These are phyloP conservation scores for Pestalotiopsis sp. DNA, from an alignment of 2,329 filamentous ascomycete genomes.

Conservation along the genomic window DNA sequence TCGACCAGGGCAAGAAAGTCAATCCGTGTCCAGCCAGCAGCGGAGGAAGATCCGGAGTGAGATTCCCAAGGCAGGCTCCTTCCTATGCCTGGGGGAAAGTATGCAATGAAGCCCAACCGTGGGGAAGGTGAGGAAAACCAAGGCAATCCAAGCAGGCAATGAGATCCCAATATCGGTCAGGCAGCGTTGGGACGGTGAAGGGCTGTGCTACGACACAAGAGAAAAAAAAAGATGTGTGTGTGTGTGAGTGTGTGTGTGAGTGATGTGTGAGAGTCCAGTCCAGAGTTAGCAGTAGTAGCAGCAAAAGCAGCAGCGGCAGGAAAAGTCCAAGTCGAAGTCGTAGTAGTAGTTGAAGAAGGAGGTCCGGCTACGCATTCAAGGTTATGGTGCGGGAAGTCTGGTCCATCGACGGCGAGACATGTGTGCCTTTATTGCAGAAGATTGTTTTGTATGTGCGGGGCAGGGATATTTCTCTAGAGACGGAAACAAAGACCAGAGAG, in stretches of 20 bases:
- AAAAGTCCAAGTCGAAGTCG: neutral
- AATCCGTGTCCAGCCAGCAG: conserved; percentile 24
- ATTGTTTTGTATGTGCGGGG: conserved; percentile 49
- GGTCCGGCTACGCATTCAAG: conserved; percentile 49
- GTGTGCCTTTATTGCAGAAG: conserved; percentile 65
- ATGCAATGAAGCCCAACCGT: conserved; percentile 59
- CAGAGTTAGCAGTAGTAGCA: neutral
- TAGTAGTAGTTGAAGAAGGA: conserved; percentile 37
- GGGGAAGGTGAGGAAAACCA: conserved; percentile 34
- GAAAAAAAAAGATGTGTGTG: conserved; percentile 27
- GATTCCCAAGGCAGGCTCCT: conserved; percentile 15
- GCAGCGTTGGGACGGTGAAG: conserved; percentile 32
- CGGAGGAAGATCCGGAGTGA: conserved; percentile 30
- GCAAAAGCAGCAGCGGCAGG: neutral
- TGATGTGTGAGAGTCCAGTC: conserved; percentile 12
- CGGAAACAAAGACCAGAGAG: conserved; percentile 34
- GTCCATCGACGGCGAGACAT: conserved; percentile 60
- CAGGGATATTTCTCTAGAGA: conserved; percentile 45
- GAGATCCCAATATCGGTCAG: conserved; percentile 29
- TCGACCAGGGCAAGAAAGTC: conserved; percentile 22
- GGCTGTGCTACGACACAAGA: conserved; percentile 35
- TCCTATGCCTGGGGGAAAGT: conserved; percentile 22
- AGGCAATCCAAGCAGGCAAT: conserved; percentile 17
- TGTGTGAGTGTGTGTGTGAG: conserved; percentile 26
- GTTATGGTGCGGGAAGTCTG: conserved; percentile 47